These are phyloP conservation scores for Bullera alba DNA, from an alignment of 768 basidiomycete species.

Conservation along the genomic window DNA sequence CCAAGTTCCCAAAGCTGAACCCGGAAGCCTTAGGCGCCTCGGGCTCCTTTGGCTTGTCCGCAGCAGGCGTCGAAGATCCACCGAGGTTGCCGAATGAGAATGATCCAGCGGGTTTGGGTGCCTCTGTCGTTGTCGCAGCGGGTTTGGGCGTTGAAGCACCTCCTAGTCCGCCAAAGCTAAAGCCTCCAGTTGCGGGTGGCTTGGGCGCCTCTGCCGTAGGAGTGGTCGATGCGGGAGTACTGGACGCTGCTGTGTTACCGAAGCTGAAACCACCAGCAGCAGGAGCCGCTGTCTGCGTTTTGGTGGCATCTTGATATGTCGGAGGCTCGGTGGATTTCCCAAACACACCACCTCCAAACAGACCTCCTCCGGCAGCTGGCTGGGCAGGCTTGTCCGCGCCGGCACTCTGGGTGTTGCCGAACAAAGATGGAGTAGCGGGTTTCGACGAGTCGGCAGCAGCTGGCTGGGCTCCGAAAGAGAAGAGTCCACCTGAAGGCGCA, in stretches of 20 bases:
- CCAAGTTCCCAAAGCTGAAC: slow-evolving; percentile 17
- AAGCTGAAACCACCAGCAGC: slow-evolving; percentile 10
- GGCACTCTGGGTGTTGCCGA: slow-evolving; percentile 19
- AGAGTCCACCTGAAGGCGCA: slow-evolving; percentile 10
- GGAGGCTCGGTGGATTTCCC: slow-evolving; percentile 5
- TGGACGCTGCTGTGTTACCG: background rate
- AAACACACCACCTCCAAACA: slow-evolving; percentile 5
- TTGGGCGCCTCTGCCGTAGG: background rate
- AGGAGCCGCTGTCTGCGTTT: slow-evolving; percentile 5
- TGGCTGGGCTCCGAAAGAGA: slow-evolving; percentile 6
- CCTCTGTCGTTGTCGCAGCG: slow-evolving; percentile 1
- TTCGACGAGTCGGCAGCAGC: background rate
- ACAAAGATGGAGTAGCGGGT: slow-evolving; percentile 12
- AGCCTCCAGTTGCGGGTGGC: slow-evolving; percentile 7
- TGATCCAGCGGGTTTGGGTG: slow-evolving; percentile 10
- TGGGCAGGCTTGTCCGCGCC: background rate
- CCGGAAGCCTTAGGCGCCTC: slow-evolving; percentile 18
- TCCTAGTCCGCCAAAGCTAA: slow-evolving; percentile 8
- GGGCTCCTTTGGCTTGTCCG: background rate
- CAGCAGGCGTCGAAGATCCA: background rate
- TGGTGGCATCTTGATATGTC: background rate
- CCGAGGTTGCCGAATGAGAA: slow-evolving; percentile 15
- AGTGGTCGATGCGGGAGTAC: background rate
- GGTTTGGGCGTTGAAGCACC: background rate
- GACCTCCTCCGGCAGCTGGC: slow-evolving; percentile 11